A percentile compares a stretch with the other conserved stretches of the same genome.
Evolutionary conservation across 2,329 filamentous ascomycete genomes (phyloP).

Genomic region (Colletotrichum tabaci): DNA sequence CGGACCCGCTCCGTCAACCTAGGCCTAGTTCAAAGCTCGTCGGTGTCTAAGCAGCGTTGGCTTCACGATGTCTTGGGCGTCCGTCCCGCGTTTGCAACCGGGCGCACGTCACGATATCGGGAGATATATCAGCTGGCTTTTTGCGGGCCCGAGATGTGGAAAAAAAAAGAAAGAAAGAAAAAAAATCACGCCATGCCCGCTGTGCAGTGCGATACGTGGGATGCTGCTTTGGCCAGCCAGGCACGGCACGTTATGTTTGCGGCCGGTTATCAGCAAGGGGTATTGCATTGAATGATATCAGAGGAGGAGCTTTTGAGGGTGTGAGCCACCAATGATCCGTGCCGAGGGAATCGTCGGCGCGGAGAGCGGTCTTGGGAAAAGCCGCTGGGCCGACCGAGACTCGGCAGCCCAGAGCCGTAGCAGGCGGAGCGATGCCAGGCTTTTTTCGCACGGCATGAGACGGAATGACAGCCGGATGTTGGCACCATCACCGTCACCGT

Average conservation of each 20-base stretch:
- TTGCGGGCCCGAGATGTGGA: not conserved
- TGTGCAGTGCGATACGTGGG: not conserved
- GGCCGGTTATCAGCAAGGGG: not conserved
- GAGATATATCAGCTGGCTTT: not conserved
- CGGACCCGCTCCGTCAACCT: not conserved
- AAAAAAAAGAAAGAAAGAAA: too few species aligned
- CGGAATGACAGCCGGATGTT: slow-evolving; percentile 23
- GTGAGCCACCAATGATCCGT: not conserved
- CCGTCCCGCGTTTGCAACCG: not conserved
- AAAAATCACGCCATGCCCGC: slow-evolving; percentile 7
- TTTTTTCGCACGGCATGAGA: slow-evolving; percentile 4
- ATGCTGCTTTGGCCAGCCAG: not conserved
- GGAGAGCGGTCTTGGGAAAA: not conserved
- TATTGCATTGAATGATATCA: not conserved
- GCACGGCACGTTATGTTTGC: not conserved
- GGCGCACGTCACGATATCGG: not conserved
- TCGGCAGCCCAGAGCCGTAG: slow-evolving; percentile 2
- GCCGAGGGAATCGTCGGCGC: not conserved
- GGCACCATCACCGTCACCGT: not conserved
- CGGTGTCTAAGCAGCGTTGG: not conserved
- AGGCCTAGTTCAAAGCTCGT: not conserved
- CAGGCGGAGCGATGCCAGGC: slow-evolving; percentile 20
- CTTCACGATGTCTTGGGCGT: not conserved
- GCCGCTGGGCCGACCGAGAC: slow-evolving; percentile 15
- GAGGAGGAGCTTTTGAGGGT: not conserved